Evolutionary conservation across 495 filamentous ascomycete genomes (phyloP).

Genomic region (Trichoderma gamsii): DNA sequence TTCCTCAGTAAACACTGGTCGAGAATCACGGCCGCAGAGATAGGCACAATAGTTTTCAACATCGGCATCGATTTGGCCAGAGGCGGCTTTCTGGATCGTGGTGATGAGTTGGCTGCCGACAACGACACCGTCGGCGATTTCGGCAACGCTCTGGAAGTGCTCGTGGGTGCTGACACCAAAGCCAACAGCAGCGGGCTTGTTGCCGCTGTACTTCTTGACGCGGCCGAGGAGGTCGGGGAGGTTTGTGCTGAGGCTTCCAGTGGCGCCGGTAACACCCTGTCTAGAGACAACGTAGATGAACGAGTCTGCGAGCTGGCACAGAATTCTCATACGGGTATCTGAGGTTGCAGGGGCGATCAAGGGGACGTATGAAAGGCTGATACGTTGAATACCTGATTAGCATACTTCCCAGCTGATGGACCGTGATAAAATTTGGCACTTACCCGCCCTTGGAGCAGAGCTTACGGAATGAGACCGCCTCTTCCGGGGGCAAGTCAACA

Average conservation of each 20-base stretch:
- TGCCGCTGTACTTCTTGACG: conserved; percentile 89
- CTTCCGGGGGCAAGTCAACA: conserved; percentile 93
- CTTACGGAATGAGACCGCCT: conserved; percentile 85
- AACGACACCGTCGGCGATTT: conserved; percentile 89
- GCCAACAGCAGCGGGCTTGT: conserved; percentile 83
- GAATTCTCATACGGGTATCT: conserved; percentile 83
- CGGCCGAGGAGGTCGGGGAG: conserved; percentile 73
- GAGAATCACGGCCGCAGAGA: conserved; percentile 62
- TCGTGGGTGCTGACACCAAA: conserved; percentile 95
- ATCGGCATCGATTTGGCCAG: conserved; percentile 62
- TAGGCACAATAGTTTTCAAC: conserved; percentile 82
- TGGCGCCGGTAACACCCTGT: conserved; percentile 94
- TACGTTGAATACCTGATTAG: not conserved
- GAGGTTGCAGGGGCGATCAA: conserved; percentile 92
- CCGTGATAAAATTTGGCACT: conserved; percentile 22
- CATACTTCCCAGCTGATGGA: not conserved
- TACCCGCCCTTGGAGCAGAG: conserved; percentile 71
- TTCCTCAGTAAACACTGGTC: conserved; percentile 48
- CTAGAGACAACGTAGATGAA: conserved; percentile 99
- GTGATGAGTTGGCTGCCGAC: conserved; percentile 93
- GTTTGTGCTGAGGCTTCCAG: conserved; percentile 69
- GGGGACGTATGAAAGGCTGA: conserved; percentile 81
- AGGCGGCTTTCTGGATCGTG: conserved; percentile 61
- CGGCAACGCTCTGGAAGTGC: conserved; percentile 80
- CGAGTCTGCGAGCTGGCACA: conserved; percentile 95